Conservation (phyloP, 2,329 filamentous ascomycete species). For the Teratosphaeria pseudoeucalypti region DNA sequence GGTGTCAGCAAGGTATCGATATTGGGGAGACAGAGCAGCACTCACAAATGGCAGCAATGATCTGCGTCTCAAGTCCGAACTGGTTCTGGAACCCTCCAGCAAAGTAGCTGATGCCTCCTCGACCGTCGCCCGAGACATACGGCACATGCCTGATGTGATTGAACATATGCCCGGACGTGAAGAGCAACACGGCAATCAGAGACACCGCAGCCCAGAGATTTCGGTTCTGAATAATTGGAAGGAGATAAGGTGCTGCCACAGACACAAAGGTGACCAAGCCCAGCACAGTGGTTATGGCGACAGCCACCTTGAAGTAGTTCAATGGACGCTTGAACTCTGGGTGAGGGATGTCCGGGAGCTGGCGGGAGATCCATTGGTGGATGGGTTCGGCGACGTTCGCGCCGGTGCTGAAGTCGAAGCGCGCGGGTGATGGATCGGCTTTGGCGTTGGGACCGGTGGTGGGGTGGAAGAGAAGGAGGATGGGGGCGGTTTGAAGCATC, state of each 20-base stretch:
- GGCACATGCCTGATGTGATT: slow-evolving; percentile 96
- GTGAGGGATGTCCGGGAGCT: slow-evolving; percentile 64
- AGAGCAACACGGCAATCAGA: slow-evolving; percentile 79
- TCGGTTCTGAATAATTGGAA: slow-evolving; percentile 76
- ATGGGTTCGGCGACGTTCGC: slow-evolving; percentile 66
- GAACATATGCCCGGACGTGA: slow-evolving; percentile 98
- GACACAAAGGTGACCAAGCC: slow-evolving; percentile 58
- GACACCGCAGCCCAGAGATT: slow-evolving; percentile 90
- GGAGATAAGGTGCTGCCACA: slow-evolving; percentile 65
- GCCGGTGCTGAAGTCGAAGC: slow-evolving; percentile 73
- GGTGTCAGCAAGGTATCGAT: slow-evolving; percentile 1
- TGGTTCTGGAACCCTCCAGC: slow-evolving; percentile 88
- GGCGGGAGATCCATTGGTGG: slow-evolving; percentile 66
- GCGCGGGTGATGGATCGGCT: slow-evolving; percentile 54
- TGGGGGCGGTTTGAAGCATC: slow-evolving; percentile 84
- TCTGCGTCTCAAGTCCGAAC: slow-evolving; percentile 88
- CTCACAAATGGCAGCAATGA: slow-evolving; percentile 87
- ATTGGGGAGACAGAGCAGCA: slow-evolving; percentile 14
- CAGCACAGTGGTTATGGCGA: slow-evolving; percentile 56
- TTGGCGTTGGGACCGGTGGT: slow-evolving; percentile 72
- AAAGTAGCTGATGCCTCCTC: slow-evolving; percentile 81
- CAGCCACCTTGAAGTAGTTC: slow-evolving; percentile 70
- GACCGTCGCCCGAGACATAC: slow-evolving; percentile 76
- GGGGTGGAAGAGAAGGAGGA: slow-evolving; percentile 78
- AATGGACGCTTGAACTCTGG: slow-evolving; percentile 72